Percentiles rank a stretch among this genome's conserved stretches.
Evolutionary conservation across 2,329 filamentous ascomycete species (phyloP).

Genomic region (Ustulina deusta): DNA sequence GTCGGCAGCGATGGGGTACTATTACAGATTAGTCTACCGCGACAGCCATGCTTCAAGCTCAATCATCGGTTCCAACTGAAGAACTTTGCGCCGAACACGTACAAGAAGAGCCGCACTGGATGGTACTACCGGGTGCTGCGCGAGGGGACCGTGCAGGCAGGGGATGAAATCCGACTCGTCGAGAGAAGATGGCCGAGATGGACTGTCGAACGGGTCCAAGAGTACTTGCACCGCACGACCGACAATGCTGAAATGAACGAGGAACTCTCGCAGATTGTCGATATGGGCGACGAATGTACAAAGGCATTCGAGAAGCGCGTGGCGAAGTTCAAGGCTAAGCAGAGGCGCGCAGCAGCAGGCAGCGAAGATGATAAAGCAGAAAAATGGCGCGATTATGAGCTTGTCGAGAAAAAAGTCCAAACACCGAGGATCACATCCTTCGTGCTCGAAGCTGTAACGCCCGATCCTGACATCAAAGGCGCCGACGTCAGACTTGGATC

Average conservation of each 20-base stretch:
- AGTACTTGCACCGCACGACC: slow-evolving; percentile 69
- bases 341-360: slow-evolving; percentile 43
- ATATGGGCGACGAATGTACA: slow-evolving; percentile 62
- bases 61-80: slow-evolving; percentile 75
- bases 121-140: slow-evolving; percentile 74
- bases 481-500: slow-evolving; percentile 57
- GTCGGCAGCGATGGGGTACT: slow-evolving; percentile 58
- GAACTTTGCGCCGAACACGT: slow-evolving; percentile 70
- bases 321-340: slow-evolving; percentile 57
- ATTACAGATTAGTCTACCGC: slow-evolving; percentile 70
- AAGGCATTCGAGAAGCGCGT: slow-evolving; percentile 64
- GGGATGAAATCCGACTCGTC: slow-evolving; percentile 68
- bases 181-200: slow-evolving; percentile 68
- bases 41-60: slow-evolving; percentile 75
- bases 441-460: slow-evolving; percentile 60
- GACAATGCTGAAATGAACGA: slow-evolving; percentile 64
- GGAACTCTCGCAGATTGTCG: slow-evolving; percentile 63
- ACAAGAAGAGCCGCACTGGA: slow-evolving; percentile 68
- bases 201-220: slow-evolving; percentile 73
- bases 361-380: slow-evolving; percentile 42
- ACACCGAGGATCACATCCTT: slow-evolving; percentile 65
- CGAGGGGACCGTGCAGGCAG: slow-evolving; percentile 65
- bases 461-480: slow-evolving; percentile 51
- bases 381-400: slow-evolving; percentile 59
- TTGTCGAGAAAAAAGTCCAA: slow-evolving; percentile 64